Conservation (phyloP, 306 rosid species). For the Acacia crassicarpa region DNA sequence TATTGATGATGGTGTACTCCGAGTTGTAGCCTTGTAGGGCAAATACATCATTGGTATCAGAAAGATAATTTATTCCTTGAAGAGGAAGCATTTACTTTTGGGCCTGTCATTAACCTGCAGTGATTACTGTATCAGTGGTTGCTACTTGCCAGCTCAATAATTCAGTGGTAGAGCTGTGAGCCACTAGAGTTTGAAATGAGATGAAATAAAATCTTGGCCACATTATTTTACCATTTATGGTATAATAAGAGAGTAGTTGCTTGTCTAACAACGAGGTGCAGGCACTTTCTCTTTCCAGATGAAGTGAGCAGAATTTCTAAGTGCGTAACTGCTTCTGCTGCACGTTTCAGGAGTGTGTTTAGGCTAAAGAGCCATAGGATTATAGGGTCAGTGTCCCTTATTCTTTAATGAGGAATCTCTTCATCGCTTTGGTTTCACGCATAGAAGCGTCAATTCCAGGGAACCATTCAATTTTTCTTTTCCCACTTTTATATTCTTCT, state of each 20-base stretch:
- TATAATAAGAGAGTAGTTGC: neutral
- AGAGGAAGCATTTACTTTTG: neutral
- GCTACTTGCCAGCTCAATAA: neutral
- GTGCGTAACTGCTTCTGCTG: slow-evolving; percentile 2
- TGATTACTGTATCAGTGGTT: neutral
- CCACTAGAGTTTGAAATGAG: neutral
- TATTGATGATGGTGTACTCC: neutral
- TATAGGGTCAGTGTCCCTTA: slow-evolving; percentile 20
- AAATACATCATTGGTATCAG: neutral
- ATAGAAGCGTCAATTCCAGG: slow-evolving; percentile 28
- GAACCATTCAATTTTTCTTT: neutral
- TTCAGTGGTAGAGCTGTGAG: neutral
- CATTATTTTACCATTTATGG: neutral
- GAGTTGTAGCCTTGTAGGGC: neutral
- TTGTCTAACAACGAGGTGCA: neutral
- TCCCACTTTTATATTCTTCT: neutral
- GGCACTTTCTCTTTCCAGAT: neutral
- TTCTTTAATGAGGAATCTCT: slow-evolving; percentile 16
- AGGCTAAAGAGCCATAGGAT: neutral
- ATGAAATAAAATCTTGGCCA: neutral
- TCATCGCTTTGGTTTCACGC: slow-evolving; percentile 46
- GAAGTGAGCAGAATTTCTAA: slow-evolving; percentile 20
- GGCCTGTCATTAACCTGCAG: neutral
- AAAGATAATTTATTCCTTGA: neutral
- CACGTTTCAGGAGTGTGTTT: slow-evolving; percentile 4